phyloP scores from a whole-genome alignment of 2,329 filamentous ascomycete species.

The Talaromyces sp. region DNA sequence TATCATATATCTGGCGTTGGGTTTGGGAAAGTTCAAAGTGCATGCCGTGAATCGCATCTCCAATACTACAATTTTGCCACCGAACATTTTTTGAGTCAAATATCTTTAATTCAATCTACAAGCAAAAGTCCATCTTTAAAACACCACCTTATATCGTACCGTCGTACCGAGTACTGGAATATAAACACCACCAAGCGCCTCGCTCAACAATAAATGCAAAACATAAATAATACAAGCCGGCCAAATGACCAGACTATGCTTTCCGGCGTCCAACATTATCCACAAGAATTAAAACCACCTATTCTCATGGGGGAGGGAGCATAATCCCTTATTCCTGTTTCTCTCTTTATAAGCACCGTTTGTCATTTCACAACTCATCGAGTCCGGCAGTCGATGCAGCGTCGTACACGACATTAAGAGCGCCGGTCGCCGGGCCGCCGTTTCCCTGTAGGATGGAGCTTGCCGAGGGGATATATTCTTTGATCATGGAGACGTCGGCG shows the following conservation, averaged over 20 bases:
- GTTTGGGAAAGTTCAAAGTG: not conserved
- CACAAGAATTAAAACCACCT: not conserved
- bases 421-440: constrained; percentile 25
- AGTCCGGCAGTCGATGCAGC: constrained; percentile 39
- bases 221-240: not conserved
- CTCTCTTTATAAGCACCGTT: not conserved
- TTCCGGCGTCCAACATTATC: not conserved
- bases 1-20: not conserved
- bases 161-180: not conserved
- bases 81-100: not conserved
- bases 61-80: not conserved
- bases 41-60: constrained; percentile 6
- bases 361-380: constrained; percentile 30
- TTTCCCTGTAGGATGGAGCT: constrained; percentile 33
- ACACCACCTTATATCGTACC: not conserved
- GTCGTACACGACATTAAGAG: constrained; percentile 48
- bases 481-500: constrained; percentile 59
- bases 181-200: constrained; percentile 16
- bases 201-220: constrained; percentile 9
- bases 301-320: not conserved
- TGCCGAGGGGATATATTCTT: constrained; percentile 31
- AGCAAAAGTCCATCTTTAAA: not conserved
- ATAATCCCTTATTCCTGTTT: not conserved
- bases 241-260: not conserved
- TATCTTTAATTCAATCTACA: not conserved